Percentiles rank a stretch among this genome's conserved stretches.
Evolutionary conservation across 1,284 basidiomycete species (phyloP).

Genomic region (Quambalaria eucalypti): DNA sequence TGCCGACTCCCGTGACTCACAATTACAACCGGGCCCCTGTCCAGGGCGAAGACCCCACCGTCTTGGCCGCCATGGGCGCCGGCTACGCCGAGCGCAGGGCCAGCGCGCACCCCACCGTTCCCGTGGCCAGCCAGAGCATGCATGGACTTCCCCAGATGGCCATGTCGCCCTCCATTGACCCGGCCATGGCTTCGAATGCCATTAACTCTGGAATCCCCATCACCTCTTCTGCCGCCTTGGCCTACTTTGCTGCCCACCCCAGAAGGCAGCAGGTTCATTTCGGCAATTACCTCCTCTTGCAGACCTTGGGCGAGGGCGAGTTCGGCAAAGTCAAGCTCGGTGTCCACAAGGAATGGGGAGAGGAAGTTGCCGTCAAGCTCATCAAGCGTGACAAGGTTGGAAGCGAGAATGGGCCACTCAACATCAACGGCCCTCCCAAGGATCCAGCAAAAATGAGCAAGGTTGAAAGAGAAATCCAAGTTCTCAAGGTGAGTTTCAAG

Average conservation of each 20-base stretch:
- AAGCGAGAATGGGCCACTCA: slow-evolving; percentile 50
- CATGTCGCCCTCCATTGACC: slow-evolving; percentile 12
- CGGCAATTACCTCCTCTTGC: slow-evolving; percentile 45
- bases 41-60: not conserved
- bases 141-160: slow-evolving; percentile 4
- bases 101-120: slow-evolving; percentile 38
- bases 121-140: slow-evolving; percentile 6
- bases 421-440: slow-evolving; percentile 21
- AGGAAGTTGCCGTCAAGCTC: slow-evolving; percentile 98
- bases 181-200: slow-evolving; percentile 7
- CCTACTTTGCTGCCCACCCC: slow-evolving; percentile 46
- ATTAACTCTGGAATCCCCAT: slow-evolving; percentile 35
- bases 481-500: slow-evolving; percentile 70
- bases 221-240: slow-evolving; percentile 42
- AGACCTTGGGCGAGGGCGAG: slow-evolving; percentile 71
- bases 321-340: slow-evolving; percentile 99
- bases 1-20: slow-evolving; percentile 29
- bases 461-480: slow-evolving; percentile 94
- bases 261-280: slow-evolving; percentile 46
- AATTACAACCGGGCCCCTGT: not conserved
- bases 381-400: slow-evolving; percentile 90
- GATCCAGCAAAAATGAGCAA: slow-evolving; percentile 71
- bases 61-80: not conserved
- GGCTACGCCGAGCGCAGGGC: slow-evolving; percentile 31
- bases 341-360: slow-evolving; percentile 81